Conservation (phyloP, 345 rosid genomes). For the Gossypium anomalum region DNA sequence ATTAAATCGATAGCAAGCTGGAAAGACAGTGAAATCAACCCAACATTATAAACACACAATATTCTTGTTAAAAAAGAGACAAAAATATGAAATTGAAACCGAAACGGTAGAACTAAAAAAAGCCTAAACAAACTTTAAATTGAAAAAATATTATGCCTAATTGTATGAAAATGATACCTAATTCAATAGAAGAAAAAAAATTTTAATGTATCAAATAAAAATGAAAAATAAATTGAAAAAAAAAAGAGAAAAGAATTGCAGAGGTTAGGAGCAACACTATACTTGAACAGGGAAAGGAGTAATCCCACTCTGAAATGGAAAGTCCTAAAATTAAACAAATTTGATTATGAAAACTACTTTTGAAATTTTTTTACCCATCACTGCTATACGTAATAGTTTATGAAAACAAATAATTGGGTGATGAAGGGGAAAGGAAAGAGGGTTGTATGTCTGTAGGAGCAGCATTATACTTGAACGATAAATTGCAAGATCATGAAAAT, state of each 20-base stretch:
- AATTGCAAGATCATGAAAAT: too few species aligned
- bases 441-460: too few species aligned
- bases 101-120: not conserved
- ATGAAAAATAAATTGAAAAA: not conserved
- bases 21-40: constrained; percentile 17
- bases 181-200: not conserved
- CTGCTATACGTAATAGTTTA: too few species aligned
- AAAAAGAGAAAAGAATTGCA: too few species aligned
- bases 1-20: constrained; percentile 93
- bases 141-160: not conserved
- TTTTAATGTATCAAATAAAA: not conserved
- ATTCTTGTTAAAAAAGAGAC: not conserved
- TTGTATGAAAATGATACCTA: not conserved
- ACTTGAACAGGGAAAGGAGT: not conserved
- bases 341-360: too few species aligned
- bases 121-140: not conserved
- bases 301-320: too few species aligned
- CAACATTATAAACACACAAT: constrained; percentile 11
- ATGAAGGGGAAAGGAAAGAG: too few species aligned
- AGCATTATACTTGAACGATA: too few species aligned
- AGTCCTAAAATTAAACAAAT: too few species aligned
- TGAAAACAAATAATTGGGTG: too few species aligned
- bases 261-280: not conserved
- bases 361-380: too few species aligned
- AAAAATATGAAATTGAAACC: constrained; percentile 3